These are phyloP conservation scores for Rhododendron ovatum DNA, from an alignment of 148 eudicot genomes.

Conservation along the genomic window DNA sequence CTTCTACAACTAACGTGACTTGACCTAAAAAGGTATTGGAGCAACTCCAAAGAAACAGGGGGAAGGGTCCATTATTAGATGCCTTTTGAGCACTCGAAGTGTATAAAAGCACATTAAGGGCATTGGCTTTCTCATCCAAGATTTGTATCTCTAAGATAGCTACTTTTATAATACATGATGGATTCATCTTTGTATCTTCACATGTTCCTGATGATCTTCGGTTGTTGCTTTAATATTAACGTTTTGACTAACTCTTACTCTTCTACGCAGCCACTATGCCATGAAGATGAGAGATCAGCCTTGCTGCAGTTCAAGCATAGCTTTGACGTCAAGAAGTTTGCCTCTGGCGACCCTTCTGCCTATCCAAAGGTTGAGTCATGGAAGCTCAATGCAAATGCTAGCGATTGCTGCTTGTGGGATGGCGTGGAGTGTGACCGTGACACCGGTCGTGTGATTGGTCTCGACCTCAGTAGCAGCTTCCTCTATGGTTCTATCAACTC, in stretches of 20 bases:
- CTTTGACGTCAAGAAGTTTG: background rate
- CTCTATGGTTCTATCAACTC: constrained; percentile 23
- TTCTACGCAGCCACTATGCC: background rate
- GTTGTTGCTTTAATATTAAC: background rate
- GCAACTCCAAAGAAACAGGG: too few species aligned
- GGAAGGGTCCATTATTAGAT: too few species aligned
- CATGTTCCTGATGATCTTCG: background rate
- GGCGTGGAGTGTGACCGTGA: background rate
- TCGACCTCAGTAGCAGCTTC: background rate
- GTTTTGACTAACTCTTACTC: background rate
- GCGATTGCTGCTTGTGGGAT: constrained; percentile 26
- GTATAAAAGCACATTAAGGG: too few species aligned
- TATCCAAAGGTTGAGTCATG: background rate
- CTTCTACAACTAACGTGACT: too few species aligned
- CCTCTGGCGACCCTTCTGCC: background rate
- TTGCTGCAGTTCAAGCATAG: constrained; percentile 13
- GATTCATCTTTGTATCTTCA: background rate
- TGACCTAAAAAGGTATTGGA: too few species aligned
- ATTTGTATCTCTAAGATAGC: background rate
- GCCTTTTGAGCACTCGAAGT: too few species aligned
- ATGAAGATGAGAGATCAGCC: constrained; percentile 12
- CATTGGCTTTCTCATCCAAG: background rate
- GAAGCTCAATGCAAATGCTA: background rate
- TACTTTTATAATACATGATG: background rate
- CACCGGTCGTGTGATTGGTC: background rate